Percentiles rank a stretch among this genome's conserved stretches.
Conservation (phyloP, 805 yeast species). For the Jamesozyma lodderae region DNA sequence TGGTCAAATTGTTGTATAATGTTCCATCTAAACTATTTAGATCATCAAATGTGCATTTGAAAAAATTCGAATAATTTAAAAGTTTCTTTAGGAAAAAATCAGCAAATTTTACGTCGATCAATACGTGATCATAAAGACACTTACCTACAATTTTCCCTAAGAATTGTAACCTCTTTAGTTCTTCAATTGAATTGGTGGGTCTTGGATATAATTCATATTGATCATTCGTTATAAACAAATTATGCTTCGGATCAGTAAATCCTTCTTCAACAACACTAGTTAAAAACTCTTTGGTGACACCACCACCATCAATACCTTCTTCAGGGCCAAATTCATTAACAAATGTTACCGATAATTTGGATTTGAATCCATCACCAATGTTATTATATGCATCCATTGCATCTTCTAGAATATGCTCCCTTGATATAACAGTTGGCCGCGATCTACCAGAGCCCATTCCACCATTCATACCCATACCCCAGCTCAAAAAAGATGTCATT, state of each 20-base stretch:
- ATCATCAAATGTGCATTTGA: constrained; percentile 60
- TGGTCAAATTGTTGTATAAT: constrained; percentile 54
- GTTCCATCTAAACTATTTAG: constrained; percentile 60
- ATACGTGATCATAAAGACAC: constrained; percentile 73
- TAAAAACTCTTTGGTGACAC: constrained; percentile 83
- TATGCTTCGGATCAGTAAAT: constrained; percentile 33
- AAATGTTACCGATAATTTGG: constrained; percentile 55
- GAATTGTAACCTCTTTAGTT: constrained; percentile 40
- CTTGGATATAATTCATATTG: constrained; percentile 63
- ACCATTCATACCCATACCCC: not conserved
- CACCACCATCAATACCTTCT: constrained; percentile 98
- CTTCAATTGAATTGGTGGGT: constrained; percentile 15
- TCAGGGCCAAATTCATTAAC: constrained; percentile 57
- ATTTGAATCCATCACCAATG: constrained; percentile 49
- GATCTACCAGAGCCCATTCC: not conserved
- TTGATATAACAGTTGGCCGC: constrained; percentile 46
- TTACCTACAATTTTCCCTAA: constrained; percentile 82
- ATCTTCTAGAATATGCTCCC: constrained; percentile 67
- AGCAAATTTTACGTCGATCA: constrained; percentile 78
- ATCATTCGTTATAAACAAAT: constrained; percentile 36
- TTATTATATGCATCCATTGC: constrained; percentile 53
- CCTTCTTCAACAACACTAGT: constrained; percentile 65
- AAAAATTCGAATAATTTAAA: constrained; percentile 33
- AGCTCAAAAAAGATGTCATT: constrained; percentile 3
- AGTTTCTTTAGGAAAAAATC: constrained; percentile 74